A percentile compares a stretch with the other conserved stretches of the same genome.
Conservation (phyloP, 345 rosid genomes). For the Cardamine resedifolia region DNA sequence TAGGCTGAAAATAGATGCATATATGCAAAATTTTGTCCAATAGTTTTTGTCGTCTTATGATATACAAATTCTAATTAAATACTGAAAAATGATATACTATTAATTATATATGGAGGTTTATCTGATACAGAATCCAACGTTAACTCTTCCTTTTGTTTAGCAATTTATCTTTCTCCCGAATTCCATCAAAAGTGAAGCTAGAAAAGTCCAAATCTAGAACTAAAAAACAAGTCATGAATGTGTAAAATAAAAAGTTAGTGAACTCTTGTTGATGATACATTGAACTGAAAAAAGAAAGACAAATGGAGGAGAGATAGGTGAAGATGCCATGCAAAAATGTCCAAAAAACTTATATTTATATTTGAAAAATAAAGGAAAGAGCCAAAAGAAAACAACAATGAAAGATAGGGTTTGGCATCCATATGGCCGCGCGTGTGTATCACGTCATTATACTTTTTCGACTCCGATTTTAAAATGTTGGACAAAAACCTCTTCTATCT, state of each 20-base stretch:
- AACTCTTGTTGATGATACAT: slow-evolving; percentile 29
- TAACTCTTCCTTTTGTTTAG: slow-evolving; percentile 26
- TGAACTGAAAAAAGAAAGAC: slow-evolving; percentile 37
- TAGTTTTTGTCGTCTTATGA: slow-evolving; percentile 9
- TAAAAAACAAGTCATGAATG: slow-evolving; percentile 22
- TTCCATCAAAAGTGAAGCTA: slow-evolving; percentile 27
- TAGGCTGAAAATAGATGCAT: slow-evolving; percentile 8
- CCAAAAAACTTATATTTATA: slow-evolving; percentile 19
- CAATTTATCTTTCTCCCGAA: slow-evolving; percentile 23
- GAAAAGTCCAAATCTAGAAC: slow-evolving; percentile 15
- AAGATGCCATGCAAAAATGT: slow-evolving; percentile 40
- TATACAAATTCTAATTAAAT: not conserved
- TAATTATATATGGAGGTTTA: slow-evolving; percentile 8
- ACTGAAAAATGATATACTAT: not conserved
- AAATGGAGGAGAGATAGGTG: slow-evolving; percentile 41
- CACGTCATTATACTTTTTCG: not conserved
- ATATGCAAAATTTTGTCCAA: not conserved
- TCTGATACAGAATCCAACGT: slow-evolving; percentile 30
- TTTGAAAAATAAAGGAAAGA: not conserved
- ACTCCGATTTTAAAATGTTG: not conserved
- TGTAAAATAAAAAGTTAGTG: not conserved
- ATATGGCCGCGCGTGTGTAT: slow-evolving; percentile 26
- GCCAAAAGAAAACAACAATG: not conserved
- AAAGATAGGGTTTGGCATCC: slow-evolving; percentile 6
- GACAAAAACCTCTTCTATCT: not conserved